Evolutionary conservation across 805 yeast species (phyloP).

Genomic region (Kazachstania taianensis): DNA sequence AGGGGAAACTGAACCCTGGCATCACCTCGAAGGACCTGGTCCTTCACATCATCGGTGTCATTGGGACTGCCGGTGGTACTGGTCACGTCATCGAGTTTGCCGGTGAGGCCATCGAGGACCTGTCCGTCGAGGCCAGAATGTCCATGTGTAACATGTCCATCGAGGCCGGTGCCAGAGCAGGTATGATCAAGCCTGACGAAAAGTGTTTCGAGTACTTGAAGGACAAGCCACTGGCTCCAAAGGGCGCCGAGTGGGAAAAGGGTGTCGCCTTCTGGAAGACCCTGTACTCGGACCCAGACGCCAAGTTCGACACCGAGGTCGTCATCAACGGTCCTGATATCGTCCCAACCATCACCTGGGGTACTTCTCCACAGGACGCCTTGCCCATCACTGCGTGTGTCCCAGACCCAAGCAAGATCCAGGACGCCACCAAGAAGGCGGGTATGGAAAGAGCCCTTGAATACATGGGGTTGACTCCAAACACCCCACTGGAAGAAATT

Average conservation of each 20-base stretch:
- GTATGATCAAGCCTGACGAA: slow-evolving; percentile 96
- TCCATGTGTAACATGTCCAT: slow-evolving; percentile 98
- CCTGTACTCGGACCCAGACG: slow-evolving; percentile 79
- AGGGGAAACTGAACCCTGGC: slow-evolving; percentile 78
- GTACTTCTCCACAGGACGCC: slow-evolving; percentile 98
- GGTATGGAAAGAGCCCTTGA: slow-evolving; percentile 87
- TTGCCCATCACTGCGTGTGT: slow-evolving; percentile 83
- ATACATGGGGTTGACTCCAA: slow-evolving; percentile 86
- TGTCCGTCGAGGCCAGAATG: slow-evolving; percentile 97
- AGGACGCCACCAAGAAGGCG: slow-evolving; percentile 63
- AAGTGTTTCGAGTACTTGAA: slow-evolving; percentile 78
- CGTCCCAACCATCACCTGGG: slow-evolving; percentile 97
- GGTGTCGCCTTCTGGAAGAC: slow-evolving; percentile 89
- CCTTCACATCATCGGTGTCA: slow-evolving; percentile 87
- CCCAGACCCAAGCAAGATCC: slow-evolving; percentile 75
- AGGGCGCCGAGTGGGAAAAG: slow-evolving; percentile 90
- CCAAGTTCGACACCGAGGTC: slow-evolving; percentile 78
- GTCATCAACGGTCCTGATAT: slow-evolving; percentile 73
- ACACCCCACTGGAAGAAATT: slow-evolving; percentile 67
- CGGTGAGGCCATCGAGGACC: slow-evolving; percentile 82
- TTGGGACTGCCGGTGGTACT: slow-evolving; percentile 99
- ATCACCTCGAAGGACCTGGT: slow-evolving; percentile 94
- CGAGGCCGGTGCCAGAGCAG: slow-evolving; percentile 99
- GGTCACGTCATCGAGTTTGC: slow-evolving; percentile 95
- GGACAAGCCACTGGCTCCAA: slow-evolving; percentile 92